These are phyloP conservation scores for Scheffersomyces stambukii DNA, from an alignment of 1,139 yeast species.

Conservation along the genomic window DNA sequence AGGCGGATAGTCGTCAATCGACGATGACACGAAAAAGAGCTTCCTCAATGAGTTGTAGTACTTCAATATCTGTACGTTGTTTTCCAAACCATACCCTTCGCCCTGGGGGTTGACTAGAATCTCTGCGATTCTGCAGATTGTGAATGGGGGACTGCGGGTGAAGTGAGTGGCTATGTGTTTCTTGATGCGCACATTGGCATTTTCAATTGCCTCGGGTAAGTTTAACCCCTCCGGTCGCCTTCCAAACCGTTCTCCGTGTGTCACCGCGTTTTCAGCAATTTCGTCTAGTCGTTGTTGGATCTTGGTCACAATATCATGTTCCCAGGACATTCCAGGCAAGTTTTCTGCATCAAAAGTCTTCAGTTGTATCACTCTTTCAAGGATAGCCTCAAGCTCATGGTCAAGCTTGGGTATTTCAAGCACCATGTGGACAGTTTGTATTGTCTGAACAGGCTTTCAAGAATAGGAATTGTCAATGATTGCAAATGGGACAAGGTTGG, in stretches of 20 bases:
- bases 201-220: constrained; percentile 2
- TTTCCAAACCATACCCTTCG: constrained; percentile 27
- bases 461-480: too few relatives aligned
- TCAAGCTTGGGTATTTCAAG: constrained; percentile 9
- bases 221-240: constrained; percentile 8
- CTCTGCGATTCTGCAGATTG: constrained; percentile 54
- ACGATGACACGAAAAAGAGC: constrained; percentile 25
- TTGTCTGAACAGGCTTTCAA: too few relatives aligned
- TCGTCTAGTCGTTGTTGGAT: constrained; percentile 9
- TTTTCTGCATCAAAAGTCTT: constrained; percentile 5
- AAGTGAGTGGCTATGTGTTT: constrained; percentile 23
- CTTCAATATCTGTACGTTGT: constrained; percentile 23
- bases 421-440: too few relatives aligned
- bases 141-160: constrained; percentile 49
- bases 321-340: constrained; percentile 8
- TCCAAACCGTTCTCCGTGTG: constrained; percentile 14
- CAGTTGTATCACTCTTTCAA: constrained; percentile 5
- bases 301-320: constrained; percentile 8
- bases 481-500: too few relatives aligned
- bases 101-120: constrained; percentile 36
- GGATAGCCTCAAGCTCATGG: constrained; percentile 5
- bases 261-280: constrained; percentile 9
- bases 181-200: constrained; percentile 7
- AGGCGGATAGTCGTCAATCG: constrained; percentile 22
- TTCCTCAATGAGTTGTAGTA: constrained; percentile 28